Evolutionary conservation across 306 rosid species (phyloP), one percentile per base, ranked within the genome.

Genomic region (Luffa acutangula): DNA sequence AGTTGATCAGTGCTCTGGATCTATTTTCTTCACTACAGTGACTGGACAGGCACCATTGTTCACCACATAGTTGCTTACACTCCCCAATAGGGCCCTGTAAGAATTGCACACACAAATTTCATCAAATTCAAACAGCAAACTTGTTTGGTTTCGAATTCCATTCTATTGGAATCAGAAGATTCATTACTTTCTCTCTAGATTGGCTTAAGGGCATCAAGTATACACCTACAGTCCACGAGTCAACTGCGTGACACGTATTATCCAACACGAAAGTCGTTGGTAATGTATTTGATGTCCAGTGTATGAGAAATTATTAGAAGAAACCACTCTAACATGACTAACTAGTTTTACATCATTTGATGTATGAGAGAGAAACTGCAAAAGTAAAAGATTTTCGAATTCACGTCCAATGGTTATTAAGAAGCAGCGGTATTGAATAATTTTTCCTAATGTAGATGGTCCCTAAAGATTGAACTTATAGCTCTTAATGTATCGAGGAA

Each of bases 31-130:
- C 76, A 94, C 97, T 31, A 94, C 98, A 34, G 92, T 94, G 33
- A 92, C 89, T 0, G 97, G 94, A 48, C 98, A 92, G 0, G 86
- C 7, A 15, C 90, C 97, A 70, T 88, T 80, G 62, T 88, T 94
- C 86, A 94, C 92, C 46, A 92, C 93, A 31, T 80, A 73, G 87
- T 90, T 90, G 89, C 98, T 94, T 1, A 94, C 98, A 78, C 98
- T 94, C 8, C 98, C 98, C 90, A 94, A 72, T 56, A 93, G 75
- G 6, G 65, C 97, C 88, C 97, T 93, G 88, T 11, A 74, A 85
- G 36, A 81, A 14, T 51, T 46, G 31, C 64, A 64, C 69, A 77
- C 66, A 75, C 78, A 64, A 76, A 45, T 84, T 37, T 77, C 76
- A 78, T 80, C 78, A 53, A 78, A 83, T 82, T 65, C 37, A 11